Evolutionary conservation across 495 filamentous ascomycete genomes (phyloP), one percentile per base, ranked within the genome.

Genomic region (Darksidea phi): DNA sequence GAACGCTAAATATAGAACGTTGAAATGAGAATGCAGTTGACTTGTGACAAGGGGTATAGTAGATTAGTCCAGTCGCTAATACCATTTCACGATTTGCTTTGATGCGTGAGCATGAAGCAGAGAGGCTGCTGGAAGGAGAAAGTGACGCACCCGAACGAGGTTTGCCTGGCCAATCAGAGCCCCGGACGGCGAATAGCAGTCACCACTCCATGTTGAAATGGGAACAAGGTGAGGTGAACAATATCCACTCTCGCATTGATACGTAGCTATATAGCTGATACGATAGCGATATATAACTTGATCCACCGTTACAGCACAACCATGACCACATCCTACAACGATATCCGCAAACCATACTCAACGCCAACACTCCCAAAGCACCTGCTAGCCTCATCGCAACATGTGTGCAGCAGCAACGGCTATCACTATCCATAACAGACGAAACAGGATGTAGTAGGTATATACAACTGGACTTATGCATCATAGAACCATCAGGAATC

Each of bases 91-190:
- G 28, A 10, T 32, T 10, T 32, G 28, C 10, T 32, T 32, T 32
- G 28, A 32, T 4, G 28, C 28, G 28, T 32, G 28, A 6, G 15
- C 5, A 28, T 26, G 15, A 37, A 48, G 20, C 17, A 15, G 20
- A 38, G 8, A 25, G 17, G 17, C 24, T 36, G 21, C n/a, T 49
- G 5, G 24, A n/a, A 23, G 18, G 18, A 34, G 52, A 34, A 43
- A 24, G 52, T 43, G n/a, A n/a, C 10, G 32, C n/a, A 20, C 1
- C 41, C 17, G 7, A 12, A 10, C 5, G 6, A 47, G 26, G 17
- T 47, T 47, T 53, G 48, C 48, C 48, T 60, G 25, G 25, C 57
- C 57, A 60, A 60, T 53, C 57, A 53, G 10, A 25, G 26, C 32
- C n/a, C 53, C 53, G 13, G 1, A 24, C 21, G n/a, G 13, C 23